These are phyloP conservation scores for Daedaleopsis nitida DNA, from an alignment of 768 basidiomycete species.

Conservation along the genomic window DNA sequence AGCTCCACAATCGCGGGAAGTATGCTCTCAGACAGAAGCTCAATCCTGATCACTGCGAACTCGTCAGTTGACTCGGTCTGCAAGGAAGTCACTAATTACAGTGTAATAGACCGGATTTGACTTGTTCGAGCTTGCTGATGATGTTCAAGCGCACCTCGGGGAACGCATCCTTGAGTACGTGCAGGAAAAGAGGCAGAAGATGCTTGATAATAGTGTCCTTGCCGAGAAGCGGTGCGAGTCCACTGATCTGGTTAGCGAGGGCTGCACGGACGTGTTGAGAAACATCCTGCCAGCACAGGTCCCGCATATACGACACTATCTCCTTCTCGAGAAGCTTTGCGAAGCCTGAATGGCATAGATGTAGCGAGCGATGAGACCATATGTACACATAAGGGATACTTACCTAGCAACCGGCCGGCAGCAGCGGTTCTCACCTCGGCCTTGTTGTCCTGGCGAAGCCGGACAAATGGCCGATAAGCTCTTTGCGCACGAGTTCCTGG, in stretches of 20 bases:
- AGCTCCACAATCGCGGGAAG: slow-evolving; percentile 97
- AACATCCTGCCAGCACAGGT: slow-evolving; percentile 87
- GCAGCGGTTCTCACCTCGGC: slow-evolving; percentile 98
- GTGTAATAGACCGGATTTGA: slow-evolving; percentile 71
- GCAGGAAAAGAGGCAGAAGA: slow-evolving; percentile 92
- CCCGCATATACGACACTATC: slow-evolving; percentile 92
- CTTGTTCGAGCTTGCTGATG: slow-evolving; percentile 96
- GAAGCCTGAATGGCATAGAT: slow-evolving; percentile 64
- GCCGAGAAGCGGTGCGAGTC: slow-evolving; percentile 91
- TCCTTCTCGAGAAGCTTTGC: slow-evolving; percentile 92
- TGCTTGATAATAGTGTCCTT: slow-evolving; percentile 95
- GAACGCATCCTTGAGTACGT: slow-evolving; percentile 97
- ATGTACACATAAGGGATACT: slow-evolving; percentile 10
- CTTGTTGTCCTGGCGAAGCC: slow-evolving; percentile 95
- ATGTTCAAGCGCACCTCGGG: slow-evolving; percentile 97
- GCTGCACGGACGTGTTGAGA: slow-evolving; percentile 98
- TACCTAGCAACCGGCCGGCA: slow-evolving; percentile 95
- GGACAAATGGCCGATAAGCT: slow-evolving; percentile 89
- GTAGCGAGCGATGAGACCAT: slow-evolving; percentile 11
- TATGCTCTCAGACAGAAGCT: slow-evolving; percentile 89
- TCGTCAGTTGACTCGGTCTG: slow-evolving; percentile 10
- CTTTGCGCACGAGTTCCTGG: slow-evolving; percentile 86
- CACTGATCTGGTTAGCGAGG: slow-evolving; percentile 93
- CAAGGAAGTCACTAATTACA: slow-evolving; percentile 1
- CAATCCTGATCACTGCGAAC: slow-evolving; percentile 92